phyloP scores from a whole-genome alignment of 352 stramenopile genomes.

The Pythium phragmitis region DNA sequence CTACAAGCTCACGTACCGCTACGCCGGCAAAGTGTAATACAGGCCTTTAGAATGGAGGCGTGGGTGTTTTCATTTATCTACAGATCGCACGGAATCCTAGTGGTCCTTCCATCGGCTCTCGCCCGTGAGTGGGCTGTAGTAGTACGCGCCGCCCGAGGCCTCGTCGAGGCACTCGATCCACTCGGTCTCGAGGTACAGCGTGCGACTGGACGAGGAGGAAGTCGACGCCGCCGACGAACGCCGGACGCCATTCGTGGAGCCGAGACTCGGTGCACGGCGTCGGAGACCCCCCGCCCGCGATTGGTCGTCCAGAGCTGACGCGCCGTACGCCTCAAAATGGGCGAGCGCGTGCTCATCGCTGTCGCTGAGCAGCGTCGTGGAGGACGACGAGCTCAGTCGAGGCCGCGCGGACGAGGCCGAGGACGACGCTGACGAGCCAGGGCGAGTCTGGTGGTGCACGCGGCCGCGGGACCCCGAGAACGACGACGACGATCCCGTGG shows the following conservation, averaged over 20 bases:
- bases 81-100: background rate
- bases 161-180: constrained; percentile 72
- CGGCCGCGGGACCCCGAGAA: constrained; percentile 17
- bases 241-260: background rate
- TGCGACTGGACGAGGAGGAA: background rate
- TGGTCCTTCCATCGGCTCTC: constrained; percentile 61
- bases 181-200: constrained; percentile 11
- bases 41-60: background rate
- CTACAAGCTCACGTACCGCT: constrained; percentile 87
- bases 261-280: constrained; percentile 13
- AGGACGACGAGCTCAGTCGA: constrained; percentile 25
- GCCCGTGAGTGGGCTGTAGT: constrained; percentile 73
- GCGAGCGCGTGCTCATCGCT: constrained; percentile 29
- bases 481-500: constrained; percentile 42
- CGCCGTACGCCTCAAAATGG: constrained; percentile 22
- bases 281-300: constrained; percentile 32
- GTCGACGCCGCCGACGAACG: background rate
- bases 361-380: constrained; percentile 36
- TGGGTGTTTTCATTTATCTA: constrained; percentile 3
- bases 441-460: background rate
- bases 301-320: constrained; percentile 21
- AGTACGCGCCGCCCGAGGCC: constrained; percentile 50
- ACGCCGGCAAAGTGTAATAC: constrained; percentile 79
- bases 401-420: constrained; percentile 36
- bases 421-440: constrained; percentile 34